A percentile compares a stretch with the other conserved stretches of the same genome.
phyloP scores from a whole-genome alignment of 176 grass and related monocot species.

The Poa annua region DNA sequence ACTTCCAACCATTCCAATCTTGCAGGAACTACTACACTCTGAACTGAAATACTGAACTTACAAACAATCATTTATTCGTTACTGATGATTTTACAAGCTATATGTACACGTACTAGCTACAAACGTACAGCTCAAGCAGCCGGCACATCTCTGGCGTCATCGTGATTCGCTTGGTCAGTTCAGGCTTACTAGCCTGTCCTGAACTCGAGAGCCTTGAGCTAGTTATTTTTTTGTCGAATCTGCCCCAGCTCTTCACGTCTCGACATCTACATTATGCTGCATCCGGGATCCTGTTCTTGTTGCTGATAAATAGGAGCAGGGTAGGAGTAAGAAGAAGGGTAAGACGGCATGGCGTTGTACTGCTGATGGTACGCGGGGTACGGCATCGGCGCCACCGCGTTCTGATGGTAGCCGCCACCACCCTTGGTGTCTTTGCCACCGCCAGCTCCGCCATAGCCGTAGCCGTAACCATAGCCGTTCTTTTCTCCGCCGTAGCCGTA shows the following conservation, averaged over 20 bases:
- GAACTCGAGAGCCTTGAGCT: not conserved
- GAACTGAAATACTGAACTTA: not conserved
- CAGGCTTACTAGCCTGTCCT: constrained; percentile 1
- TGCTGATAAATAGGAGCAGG: constrained; percentile 6
- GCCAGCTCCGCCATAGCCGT: not conserved
- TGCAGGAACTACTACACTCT: not conserved
- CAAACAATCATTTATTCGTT: not conserved
- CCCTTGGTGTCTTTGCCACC: constrained; percentile 25
- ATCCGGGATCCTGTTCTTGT: not conserved
- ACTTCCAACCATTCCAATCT: not conserved
- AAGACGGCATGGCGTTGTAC: constrained; percentile 50
- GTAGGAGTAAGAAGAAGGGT: constrained; percentile 44
- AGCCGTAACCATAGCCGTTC: constrained; percentile 37
- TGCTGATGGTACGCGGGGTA: constrained; percentile 50
- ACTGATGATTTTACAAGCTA: not conserved
- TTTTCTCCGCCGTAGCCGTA: constrained; percentile 34
- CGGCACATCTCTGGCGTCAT: not conserved
- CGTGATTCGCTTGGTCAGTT: not conserved
- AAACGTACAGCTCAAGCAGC: not conserved
- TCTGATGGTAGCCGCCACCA: constrained; percentile 13
- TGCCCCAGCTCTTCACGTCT: not conserved
- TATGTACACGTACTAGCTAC: not conserved
- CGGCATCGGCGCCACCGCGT: not conserved
- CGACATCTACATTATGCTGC: constrained; percentile 8
- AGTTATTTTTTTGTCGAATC: not conserved